Evolutionary conservation across 176 grass and related monocot genomes (phyloP).

Genomic region (Phragmites australis): DNA sequence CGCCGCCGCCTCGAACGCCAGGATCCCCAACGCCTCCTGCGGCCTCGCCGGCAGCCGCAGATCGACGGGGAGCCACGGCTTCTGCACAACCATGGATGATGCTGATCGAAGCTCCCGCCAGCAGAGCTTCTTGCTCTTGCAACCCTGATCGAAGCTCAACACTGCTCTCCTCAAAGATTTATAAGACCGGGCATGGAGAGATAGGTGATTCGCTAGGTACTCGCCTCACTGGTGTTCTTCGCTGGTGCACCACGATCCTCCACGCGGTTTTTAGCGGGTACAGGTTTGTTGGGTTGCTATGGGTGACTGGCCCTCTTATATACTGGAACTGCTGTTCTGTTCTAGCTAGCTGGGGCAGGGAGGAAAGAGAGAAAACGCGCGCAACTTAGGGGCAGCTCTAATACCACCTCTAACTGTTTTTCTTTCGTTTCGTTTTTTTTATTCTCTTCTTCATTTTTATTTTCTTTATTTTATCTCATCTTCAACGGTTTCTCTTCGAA

Average conservation of each 20-base stretch:
- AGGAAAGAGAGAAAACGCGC: neutral
- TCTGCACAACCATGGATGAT: constrained; percentile 55
- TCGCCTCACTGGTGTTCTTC: no score
- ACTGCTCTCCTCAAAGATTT: neutral
- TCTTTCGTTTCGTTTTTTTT: no score
- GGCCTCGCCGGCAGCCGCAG: constrained; percentile 48
- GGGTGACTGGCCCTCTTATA: constrained; percentile 28
- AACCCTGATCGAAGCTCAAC: neutral
- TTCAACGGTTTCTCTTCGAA: no score
- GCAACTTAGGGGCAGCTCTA: no score
- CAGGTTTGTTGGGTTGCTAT: constrained; percentile 28
- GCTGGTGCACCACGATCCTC: constrained; percentile 11
- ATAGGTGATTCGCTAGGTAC: constrained; percentile 18
- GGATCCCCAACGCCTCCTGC: constrained; percentile 67
- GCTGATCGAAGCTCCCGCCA: neutral
- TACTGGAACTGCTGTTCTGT: neutral
- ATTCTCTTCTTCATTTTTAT: no score
- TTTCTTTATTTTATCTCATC: no score
- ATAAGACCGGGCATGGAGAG: constrained; percentile 14
- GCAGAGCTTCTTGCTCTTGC: neutral
- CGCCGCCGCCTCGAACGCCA: constrained; percentile 81
- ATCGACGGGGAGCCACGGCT: constrained; percentile 52
- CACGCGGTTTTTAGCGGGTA: constrained; percentile 50
- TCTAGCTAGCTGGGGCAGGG: neutral
- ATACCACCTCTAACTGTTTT: no score